phyloP scores from a whole-genome alignment of 1,284 basidiomycete genomes.

The Trametes pubescens region DNA sequence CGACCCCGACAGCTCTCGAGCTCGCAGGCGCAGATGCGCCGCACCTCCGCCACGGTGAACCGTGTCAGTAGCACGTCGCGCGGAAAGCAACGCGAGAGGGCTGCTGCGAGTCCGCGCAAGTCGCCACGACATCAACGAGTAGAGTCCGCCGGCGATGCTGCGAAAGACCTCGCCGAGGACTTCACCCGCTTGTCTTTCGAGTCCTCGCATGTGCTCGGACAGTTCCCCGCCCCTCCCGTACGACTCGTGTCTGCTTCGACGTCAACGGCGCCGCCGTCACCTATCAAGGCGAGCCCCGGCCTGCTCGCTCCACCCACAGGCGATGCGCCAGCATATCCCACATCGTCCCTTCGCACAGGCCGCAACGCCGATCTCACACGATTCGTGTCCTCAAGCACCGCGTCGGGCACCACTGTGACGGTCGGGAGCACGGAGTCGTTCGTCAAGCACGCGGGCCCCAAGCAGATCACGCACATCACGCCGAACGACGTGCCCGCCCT shows the following conservation, averaged over 20 bases:
- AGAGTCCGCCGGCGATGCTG: slow-evolving; percentile 42
- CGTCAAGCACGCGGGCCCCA: slow-evolving; percentile 83
- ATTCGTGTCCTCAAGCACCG: slow-evolving; percentile 85
- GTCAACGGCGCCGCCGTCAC: slow-evolving; percentile 33
- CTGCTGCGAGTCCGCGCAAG: slow-evolving; percentile 42
- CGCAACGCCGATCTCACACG: slow-evolving; percentile 81
- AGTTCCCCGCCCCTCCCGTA: slow-evolving; percentile 43
- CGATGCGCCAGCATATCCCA: slow-evolving; percentile 52
- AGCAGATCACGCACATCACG: slow-evolving; percentile 78
- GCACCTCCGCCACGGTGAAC: slow-evolving; percentile 12
- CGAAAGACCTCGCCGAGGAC: slow-evolving; percentile 39
- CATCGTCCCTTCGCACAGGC: slow-evolving; percentile 57
- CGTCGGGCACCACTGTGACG: slow-evolving; percentile 77
- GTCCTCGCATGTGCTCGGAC: slow-evolving; percentile 39
- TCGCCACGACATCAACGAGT: slow-evolving; percentile 5
- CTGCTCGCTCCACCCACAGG: slow-evolving; percentile 33
- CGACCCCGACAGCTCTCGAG: slow-evolving; percentile 16
- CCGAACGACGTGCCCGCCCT: slow-evolving; percentile 80
- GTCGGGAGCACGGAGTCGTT: slow-evolving; percentile 79
- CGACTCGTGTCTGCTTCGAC: slow-evolving; percentile 37
- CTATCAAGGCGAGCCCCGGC: slow-evolving; percentile 29
- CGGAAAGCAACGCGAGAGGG: slow-evolving; percentile 28
- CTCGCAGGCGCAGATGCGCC: slow-evolving; percentile 18
- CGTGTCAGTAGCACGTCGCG: slow-evolving; percentile 23
- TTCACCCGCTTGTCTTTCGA: slow-evolving; percentile 39